Evolutionary conservation across 2,329 filamentous ascomycete species (phyloP), one percentile per base, ranked within the genome.

Genomic region (Neoarthrinium moseri): DNA sequence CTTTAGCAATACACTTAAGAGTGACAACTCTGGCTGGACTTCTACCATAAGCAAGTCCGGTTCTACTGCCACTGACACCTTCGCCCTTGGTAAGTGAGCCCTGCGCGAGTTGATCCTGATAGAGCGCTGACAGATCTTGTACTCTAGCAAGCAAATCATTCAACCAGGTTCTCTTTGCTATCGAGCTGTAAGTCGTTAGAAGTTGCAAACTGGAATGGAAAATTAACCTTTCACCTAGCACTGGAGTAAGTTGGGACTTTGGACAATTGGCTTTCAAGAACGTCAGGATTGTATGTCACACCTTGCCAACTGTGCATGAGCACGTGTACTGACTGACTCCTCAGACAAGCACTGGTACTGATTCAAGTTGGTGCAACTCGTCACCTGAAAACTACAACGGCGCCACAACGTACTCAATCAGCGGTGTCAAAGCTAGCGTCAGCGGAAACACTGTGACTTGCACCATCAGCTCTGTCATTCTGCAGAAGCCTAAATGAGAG

Each of bases 251-350:
- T n/a, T 71, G 68, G 68, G 56, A 67, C 50, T 71, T 71, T 48
- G 67, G 68, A 2, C 46, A 57, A 10, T 55, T 71, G n/a, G 60
- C 59, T 6, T 71, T 65, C 45, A 51, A 71, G 49, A 66, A 71
- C 37, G 62, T 83, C 47, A 73, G 72, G 43, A 77, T 78, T 5
- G 75, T 77, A 51, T 59, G 62, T 53, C 34, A 53, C 7, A 13
- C 20, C n/a, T 32, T 26, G n/a, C 18, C 11, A 6, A 24, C 13
- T 13, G 6, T 11, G 26, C 8, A 21, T 39, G 23, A 20, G 20
- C 35, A 10, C 30, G 35, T 4, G 21, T 15, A 43, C 47, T 53
- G 26, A 54, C 46, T 41, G 37, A 18, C 21, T 23, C 12, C 5
- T 10, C 18, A 54, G 59, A 59, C 56, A 22, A 60, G 56, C 18